These are phyloP conservation scores for Suillus sp. DNA, from an alignment of 768 basidiomycete genomes.

Conservation along the genomic window DNA sequence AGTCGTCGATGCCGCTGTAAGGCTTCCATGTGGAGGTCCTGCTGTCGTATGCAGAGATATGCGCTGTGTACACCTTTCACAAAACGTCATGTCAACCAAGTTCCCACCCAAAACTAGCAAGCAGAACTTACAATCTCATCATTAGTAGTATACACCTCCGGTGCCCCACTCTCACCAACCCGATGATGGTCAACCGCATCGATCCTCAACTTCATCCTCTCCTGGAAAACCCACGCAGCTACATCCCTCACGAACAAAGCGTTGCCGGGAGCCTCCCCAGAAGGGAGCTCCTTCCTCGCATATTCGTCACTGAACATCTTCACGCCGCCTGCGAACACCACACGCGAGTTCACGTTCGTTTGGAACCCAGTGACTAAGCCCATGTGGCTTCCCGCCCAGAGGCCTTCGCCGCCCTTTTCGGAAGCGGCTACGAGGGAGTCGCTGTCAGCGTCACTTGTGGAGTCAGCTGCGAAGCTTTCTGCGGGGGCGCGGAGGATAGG, in stretches of 20 bases:
- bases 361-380: conserved; percentile 90
- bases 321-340: conserved; percentile 80
- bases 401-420: conserved; percentile 74
- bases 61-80: conserved; percentile 67
- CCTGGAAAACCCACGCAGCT: conserved; percentile 89
- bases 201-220: conserved; percentile 78
- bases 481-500: conserved; percentile 79
- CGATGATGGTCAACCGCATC: conserved; percentile 74
- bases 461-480: conserved; percentile 76
- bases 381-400: conserved; percentile 80
- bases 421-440: conserved; percentile 63
- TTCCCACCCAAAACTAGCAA: not conserved
- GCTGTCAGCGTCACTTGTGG: conserved; percentile 31
- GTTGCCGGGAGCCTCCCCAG: conserved; percentile 73
- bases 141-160: conserved; percentile 81
- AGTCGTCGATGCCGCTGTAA: conserved; percentile 68
- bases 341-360: conserved; percentile 71
- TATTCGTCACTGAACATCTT: conserved; percentile 80
- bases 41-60: conserved; percentile 70
- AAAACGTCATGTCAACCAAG: conserved; percentile 12
- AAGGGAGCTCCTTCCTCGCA: conserved; percentile 60
- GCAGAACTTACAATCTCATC: conserved; percentile 70
- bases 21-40: conserved; percentile 65
- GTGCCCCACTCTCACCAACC: conserved; percentile 59
- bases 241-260: conserved; percentile 72